Conservation (phyloP, 2,329 filamentous ascomycete genomes). For the Xylariaceae sp. region DNA sequence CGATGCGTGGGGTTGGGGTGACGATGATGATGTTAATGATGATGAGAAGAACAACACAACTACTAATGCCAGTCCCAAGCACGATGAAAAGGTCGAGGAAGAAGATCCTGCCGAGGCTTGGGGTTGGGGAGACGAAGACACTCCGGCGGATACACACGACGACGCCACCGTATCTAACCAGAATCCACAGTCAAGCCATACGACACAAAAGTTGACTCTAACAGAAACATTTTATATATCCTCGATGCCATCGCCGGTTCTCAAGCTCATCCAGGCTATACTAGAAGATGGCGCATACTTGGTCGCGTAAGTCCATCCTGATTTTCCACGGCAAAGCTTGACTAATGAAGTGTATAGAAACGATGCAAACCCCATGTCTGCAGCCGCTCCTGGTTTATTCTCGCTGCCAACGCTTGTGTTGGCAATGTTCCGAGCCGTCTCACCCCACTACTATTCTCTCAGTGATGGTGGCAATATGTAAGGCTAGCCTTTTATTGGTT, state of each 20-base stretch:
- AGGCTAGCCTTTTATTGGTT: conserved; percentile 23
- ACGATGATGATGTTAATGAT: conserved; percentile 46
- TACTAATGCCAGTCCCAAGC: conserved; percentile 31
- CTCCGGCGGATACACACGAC: conserved; percentile 28
- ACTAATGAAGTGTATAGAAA: conserved; percentile 28
- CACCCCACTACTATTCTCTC: conserved; percentile 65
- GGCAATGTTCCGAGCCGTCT: conserved; percentile 74
- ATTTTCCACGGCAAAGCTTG: not conserved
- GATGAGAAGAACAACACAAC: conserved; percentile 57
- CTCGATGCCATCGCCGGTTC: conserved; percentile 73
- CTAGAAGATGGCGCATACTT: conserved; percentile 58
- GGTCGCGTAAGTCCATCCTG: conserved; percentile 37
- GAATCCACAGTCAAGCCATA: conserved; percentile 5
- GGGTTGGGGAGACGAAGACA: conserved; percentile 76
- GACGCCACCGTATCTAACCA: conserved; percentile 24
- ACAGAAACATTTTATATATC: conserved; percentile 86
- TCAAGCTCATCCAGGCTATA: conserved; percentile 58
- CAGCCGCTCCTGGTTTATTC: conserved; percentile 65
- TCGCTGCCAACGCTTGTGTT: conserved; percentile 65
- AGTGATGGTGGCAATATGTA: conserved; percentile 61
- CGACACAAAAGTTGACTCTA: conserved; percentile 64
- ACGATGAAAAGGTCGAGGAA: conserved; percentile 17
- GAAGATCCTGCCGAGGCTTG: conserved; percentile 61
- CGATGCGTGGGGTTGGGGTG: conserved; percentile 78
- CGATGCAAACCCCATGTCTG: conserved; percentile 54